Conservation (phyloP, 495 filamentous ascomycete genomes). For the Lasiosphaeria ovina region DNA sequence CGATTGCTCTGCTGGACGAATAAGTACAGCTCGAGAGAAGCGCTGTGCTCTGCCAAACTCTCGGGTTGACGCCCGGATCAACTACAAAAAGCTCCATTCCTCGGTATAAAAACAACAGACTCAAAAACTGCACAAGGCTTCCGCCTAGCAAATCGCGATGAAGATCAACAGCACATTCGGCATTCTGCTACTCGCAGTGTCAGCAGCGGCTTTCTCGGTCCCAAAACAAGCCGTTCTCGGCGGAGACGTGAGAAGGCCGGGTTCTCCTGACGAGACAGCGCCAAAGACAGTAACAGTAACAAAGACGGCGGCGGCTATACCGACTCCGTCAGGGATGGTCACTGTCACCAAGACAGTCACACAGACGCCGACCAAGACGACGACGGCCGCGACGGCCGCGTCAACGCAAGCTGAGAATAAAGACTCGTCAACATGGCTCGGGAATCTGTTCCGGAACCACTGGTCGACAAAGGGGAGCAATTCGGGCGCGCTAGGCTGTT, state of each 20-base stretch:
- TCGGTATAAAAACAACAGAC: neutral
- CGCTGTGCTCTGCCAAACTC: too few relatives aligned
- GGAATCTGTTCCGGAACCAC: neutral
- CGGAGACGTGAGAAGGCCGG: neutral
- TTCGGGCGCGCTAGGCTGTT: constrained; percentile 8
- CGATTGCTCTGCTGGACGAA: too few relatives aligned
- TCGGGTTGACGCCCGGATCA: too few relatives aligned
- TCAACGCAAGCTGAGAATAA: neutral
- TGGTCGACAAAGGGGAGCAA: neutral
- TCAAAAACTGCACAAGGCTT: neutral
- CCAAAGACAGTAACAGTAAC: too few relatives aligned
- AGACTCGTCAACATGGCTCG: neutral
- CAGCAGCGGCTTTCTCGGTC: neutral
- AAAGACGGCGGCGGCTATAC: neutral
- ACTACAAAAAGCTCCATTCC: too few relatives aligned
- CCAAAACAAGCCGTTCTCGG: constrained; percentile 1
- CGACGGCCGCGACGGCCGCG: neutral
- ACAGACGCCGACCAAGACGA: neutral
- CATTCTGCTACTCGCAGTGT: neutral
- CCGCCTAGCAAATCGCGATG: neutral
- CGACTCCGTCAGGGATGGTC: neutral
- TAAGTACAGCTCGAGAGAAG: too few relatives aligned
- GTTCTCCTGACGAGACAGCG: neutral
- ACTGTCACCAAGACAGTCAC: constrained; percentile 2
- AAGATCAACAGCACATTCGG: neutral